Evolutionary conservation across 257 asterid species (phyloP), one percentile per base, ranked within the genome.

Genomic region (Salvia miltiorrhiza): DNA sequence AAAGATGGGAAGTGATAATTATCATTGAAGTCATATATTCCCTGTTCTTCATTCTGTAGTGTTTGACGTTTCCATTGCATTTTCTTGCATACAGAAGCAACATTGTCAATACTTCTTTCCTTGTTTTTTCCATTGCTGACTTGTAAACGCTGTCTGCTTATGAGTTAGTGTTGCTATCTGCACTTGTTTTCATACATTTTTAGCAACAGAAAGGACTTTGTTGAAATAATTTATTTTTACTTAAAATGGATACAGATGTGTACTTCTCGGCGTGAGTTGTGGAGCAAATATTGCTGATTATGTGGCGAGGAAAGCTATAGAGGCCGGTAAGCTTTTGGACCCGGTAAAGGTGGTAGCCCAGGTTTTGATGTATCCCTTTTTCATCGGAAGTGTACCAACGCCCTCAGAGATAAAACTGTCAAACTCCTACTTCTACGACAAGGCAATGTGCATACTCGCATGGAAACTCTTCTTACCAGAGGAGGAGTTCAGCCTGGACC

Each of bases 321-420:
- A 87, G 78, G 88, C 86, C 8, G 90, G 92, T 13, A 81, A 76
- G 48, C 93, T 84, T 70, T 69, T 89, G 77, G 95, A 92, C 79
- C 97, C 97, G 40, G 93, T 92, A 57, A 89, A 89, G 73, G 97
- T 89, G 68, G 96, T 92, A 43, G 97, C 96, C 50, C 97, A 89
- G 75, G 96, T 92, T 57, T 75, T 92, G 80, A 89, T 87, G 97
- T 92, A 92, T 64, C 97, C 97, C 2, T 92, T 92, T 58, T 92
- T 92, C 86, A 86, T 86, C 23, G 96, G 97, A 77, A 89, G 83
- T 60, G 76, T 79, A 68, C 96, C 96, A 30, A 92, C 97, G 9
- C 95, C 70, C 56, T 89, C 97, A 7, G 96, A 89, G 80, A 89
- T 89, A 79, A 87, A 85, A 75, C 83, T 87, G 52, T 87, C 96